Conservation (phyloP, 352 stramenopile species). For the Globisporangium lucens region DNA sequence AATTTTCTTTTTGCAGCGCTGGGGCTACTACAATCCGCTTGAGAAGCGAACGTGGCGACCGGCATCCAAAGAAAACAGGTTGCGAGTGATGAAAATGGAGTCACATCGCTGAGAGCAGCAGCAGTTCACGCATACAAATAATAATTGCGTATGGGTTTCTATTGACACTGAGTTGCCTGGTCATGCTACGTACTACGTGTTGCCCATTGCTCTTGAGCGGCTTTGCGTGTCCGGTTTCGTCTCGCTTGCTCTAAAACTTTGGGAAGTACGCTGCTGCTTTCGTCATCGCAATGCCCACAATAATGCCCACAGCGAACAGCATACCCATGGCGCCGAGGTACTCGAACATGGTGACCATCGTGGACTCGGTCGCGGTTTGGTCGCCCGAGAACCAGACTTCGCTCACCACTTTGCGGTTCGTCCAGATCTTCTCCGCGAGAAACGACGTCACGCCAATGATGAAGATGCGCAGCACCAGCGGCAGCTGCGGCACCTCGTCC, state of each 20-base stretch:
- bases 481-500: constrained; percentile 31
- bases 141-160: no score
- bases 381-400: constrained; percentile 59
- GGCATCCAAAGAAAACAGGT: no score
- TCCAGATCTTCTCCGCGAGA: constrained; percentile 80
- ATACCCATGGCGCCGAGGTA: constrained; percentile 76
- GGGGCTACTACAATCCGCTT: no score
- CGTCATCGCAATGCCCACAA: constrained; percentile 52
- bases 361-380: constrained; percentile 48
- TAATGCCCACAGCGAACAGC: constrained; percentile 66
- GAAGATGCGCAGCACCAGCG: constrained; percentile 50
- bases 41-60: no score
- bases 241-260: constrained; percentile 2
- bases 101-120: no score
- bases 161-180: no score
- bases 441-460: constrained; percentile 68
- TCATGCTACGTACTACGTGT: no score
- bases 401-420: constrained; percentile 61
- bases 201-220: neutral
- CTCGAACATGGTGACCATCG: constrained; percentile 74
- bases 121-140: no score
- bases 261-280: constrained; percentile 30
- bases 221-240: neutral
- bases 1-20: no score
- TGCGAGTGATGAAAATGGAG: no score